Evolutionary conservation across 140 eudicot species (phyloP).

Genomic region (Senecio squalidus): DNA sequence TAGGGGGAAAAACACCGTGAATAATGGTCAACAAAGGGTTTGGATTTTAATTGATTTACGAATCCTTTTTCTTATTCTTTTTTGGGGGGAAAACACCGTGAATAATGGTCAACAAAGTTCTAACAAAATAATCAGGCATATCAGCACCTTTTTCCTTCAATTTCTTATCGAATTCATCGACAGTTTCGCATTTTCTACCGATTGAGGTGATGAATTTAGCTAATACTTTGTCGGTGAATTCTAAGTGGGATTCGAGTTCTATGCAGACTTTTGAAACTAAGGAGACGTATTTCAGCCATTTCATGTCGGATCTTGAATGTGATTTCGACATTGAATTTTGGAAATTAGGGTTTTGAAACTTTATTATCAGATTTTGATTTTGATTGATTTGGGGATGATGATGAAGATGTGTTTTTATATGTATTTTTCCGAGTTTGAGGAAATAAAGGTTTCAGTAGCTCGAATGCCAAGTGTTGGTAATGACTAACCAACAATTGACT

Average conservation of each 20-base stretch:
- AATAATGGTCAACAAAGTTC: slow-evolving; percentile 58
- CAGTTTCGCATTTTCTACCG: slow-evolving; percentile 49
- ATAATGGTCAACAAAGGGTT: slow-evolving; percentile 60
- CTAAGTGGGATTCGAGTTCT: slow-evolving; percentile 72
- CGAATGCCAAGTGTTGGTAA: too few relatives aligned
- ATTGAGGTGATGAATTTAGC: slow-evolving; percentile 75
- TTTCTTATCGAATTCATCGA: slow-evolving; percentile 52
- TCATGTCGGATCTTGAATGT: too few relatives aligned
- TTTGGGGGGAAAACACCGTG: slow-evolving; percentile 80
- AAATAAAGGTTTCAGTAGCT: too few relatives aligned
- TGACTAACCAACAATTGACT: too few relatives aligned
- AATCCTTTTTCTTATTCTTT: too few relatives aligned
- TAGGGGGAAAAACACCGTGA: slow-evolving; percentile 78
- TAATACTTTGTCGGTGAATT: slow-evolving; percentile 59
- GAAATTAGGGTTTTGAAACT: too few relatives aligned
- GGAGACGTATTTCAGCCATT: slow-evolving; percentile 50
- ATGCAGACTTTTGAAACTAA: slow-evolving; percentile 75
- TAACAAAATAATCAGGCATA: slow-evolving; percentile 79
- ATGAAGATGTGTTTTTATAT: too few relatives aligned
- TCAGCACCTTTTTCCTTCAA: slow-evolving; percentile 71
- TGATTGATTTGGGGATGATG: too few relatives aligned
- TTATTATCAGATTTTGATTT: too few relatives aligned
- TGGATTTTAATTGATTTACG: too few relatives aligned
- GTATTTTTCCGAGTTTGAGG: too few relatives aligned
- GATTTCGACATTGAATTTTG: too few relatives aligned